Base-by-base conservation (phyloP, 108 stramenopile genomes). In the Nannochloropsis gaditana region DNA sequence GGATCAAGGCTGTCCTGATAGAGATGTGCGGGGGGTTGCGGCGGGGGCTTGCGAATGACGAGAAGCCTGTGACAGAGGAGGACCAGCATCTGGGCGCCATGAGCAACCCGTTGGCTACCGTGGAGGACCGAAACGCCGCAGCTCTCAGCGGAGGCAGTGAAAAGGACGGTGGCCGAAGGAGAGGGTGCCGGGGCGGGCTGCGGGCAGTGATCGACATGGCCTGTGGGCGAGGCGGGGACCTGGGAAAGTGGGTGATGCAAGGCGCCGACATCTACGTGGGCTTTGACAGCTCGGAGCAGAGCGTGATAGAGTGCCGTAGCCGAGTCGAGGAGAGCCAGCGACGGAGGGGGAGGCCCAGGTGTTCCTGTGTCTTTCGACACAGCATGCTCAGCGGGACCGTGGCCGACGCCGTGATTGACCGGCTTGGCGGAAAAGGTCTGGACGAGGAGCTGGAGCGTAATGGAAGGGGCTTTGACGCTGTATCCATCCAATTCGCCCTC, bases 201-300 rank as follows among this genome's bases (percentile, higher is more conserved):
- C 9, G n/a, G 8, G 79, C 41, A 31, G 43, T 86, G 6, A 43
- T 86, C 3, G 86, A 86, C 42, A n/a, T 86, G 43, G 86, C 83
- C 41, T 86, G 86, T 31, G 86, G 86, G 9, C 83, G 86, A 9
- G 86, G 86, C 9, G 86, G 86, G 41, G 86, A 86, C 79, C 43
- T 86, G 8, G 41, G 11, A 6, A 86, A 86, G 83, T 86, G 83
- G 83, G 4, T 11, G 3, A 83, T n/a, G 79, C n/a, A 42, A 21
- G 45, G 45, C 3, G 83, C 41, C 21, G 41, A 42, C 43, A 79
- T 47, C 17, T 79, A 83, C 10, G 83, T 86, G 9, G 86, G 83
- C 17, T 44, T 83, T 43, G 86, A 86, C 79, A 79, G 47, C 45
- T 83, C 86, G 45, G 59, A 73, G n/a, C 6, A n/a, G 6, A 73